phyloP scores from a whole-genome alignment of 1,284 basidiomycete species.

The Cystobasidium sp. region DNA sequence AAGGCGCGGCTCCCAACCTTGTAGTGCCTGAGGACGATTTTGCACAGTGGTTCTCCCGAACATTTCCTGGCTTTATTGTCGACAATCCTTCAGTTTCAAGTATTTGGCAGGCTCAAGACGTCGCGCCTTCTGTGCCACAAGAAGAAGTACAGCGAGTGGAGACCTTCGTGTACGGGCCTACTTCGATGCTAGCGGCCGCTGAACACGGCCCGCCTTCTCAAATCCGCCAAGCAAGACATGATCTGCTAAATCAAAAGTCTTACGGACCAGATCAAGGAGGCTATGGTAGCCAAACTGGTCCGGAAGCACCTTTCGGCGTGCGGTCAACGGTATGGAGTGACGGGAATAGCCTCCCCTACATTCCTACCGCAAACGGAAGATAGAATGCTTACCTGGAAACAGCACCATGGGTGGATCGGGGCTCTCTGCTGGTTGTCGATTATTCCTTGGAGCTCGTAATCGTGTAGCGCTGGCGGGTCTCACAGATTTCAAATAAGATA shows the following conservation, averaged over 20 bases:
- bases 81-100: conserved; percentile 12
- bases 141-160: conserved; percentile 13
- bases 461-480: conserved; percentile 11
- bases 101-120: conserved; percentile 8
- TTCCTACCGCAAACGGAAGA: conserved; percentile 10
- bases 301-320: conserved; percentile 14
- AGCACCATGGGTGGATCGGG: conserved; percentile 12
- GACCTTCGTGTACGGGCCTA: conserved; percentile 8
- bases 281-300: conserved; percentile 13
- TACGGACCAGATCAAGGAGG: conserved; percentile 10
- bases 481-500: conserved; percentile 9
- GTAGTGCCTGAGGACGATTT: conserved; percentile 15
- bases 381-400: conserved; percentile 14
- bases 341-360: conserved; percentile 9
- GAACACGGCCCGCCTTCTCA: conserved; percentile 9
- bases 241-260: conserved; percentile 7
- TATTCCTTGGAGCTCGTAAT: conserved; percentile 16
- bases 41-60: conserved; percentile 12
- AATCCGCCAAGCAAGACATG: conserved; percentile 13
- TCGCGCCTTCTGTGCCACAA: conserved; percentile 12
- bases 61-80: conserved; percentile 7
- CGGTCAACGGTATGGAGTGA: conserved; percentile 2
- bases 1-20: conserved; percentile 12
- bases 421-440: conserved; percentile 9
- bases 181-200: conserved; percentile 11